Percentiles rank a stretch among this genome's conserved stretches.
Conservation (phyloP, 2,329 filamentous ascomycete species). For the Calonectria fujianensis region DNA sequence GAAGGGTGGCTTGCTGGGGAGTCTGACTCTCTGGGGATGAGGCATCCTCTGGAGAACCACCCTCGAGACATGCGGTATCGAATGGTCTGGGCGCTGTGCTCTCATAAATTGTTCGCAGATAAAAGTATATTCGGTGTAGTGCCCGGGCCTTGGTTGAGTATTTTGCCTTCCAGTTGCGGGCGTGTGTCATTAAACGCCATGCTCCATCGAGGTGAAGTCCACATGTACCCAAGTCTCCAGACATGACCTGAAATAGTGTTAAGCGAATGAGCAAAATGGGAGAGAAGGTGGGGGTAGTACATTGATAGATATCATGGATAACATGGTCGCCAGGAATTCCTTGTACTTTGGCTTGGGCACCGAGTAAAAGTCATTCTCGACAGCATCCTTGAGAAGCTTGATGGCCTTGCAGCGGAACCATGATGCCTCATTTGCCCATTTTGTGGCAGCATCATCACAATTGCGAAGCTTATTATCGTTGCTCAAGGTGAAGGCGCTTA, state of each 20-base stretch:
- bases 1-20: constrained; percentile 3
- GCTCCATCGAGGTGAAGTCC: constrained; percentile 51
- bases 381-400: constrained; percentile 49
- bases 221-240: constrained; percentile 51
- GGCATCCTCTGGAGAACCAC: neutral
- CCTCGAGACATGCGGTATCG: neutral
- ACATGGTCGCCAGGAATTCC: constrained; percentile 54
- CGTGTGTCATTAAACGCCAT: constrained; percentile 46
- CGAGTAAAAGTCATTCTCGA: constrained; percentile 47
- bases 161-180: constrained; percentile 44
- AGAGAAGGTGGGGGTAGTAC: constrained; percentile 26
- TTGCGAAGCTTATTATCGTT: constrained; percentile 45
- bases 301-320: constrained; percentile 56
- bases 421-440: constrained; percentile 47
- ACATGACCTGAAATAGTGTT: constrained; percentile 48
- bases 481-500: constrained; percentile 53
- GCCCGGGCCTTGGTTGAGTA: constrained; percentile 47
- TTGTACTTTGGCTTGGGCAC: constrained; percentile 52
- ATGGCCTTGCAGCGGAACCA: constrained; percentile 47
- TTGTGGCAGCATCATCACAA: constrained; percentile 39
- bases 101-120: constrained; percentile 51
- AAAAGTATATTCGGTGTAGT: constrained; percentile 53
- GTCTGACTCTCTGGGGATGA: neutral
- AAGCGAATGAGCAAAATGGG: neutral
- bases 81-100: constrained; percentile 43